Conservation (phyloP, 2,329 filamentous ascomycete genomes). For the Aspergillus tamarii region DNA sequence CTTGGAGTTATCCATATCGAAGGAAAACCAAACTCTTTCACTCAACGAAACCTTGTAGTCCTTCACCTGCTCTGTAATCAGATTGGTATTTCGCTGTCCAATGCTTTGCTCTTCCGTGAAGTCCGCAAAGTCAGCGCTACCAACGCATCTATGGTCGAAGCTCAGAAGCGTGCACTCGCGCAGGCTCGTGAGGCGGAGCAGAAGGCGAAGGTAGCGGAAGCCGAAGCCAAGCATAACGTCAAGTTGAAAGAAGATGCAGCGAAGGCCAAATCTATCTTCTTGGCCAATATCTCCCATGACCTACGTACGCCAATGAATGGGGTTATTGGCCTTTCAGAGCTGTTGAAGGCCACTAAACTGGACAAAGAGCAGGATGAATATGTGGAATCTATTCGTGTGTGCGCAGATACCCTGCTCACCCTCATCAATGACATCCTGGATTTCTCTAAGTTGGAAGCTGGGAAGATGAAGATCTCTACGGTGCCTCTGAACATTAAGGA, state of each 20-base stretch:
- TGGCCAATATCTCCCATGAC: slow-evolving; percentile 88
- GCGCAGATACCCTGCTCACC: slow-evolving; percentile 74
- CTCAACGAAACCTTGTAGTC: slow-evolving; percentile 58
- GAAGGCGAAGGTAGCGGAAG: slow-evolving; percentile 67
- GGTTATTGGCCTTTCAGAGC: slow-evolving; percentile 75
- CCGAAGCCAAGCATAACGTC: slow-evolving; percentile 66
- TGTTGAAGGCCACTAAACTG: slow-evolving; percentile 61
- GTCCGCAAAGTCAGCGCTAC: slow-evolving; percentile 65
- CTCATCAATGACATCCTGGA: slow-evolving; percentile 92
- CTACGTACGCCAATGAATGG: slow-evolving; percentile 94
- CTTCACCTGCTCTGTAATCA: slow-evolving; percentile 65
- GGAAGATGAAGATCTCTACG: slow-evolving; percentile 84
- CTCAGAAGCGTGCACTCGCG: slow-evolving; percentile 64
- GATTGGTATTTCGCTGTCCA: slow-evolving; percentile 66
- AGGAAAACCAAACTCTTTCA: slow-evolving; percentile 66
- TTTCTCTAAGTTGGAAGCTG: slow-evolving; percentile 84
- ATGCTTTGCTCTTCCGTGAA: slow-evolving; percentile 64
- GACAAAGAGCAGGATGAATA: slow-evolving; percentile 64
- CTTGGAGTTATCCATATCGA: slow-evolving; percentile 66
- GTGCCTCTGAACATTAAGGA: slow-evolving; percentile 77
- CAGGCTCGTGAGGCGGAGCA: slow-evolving; percentile 65
- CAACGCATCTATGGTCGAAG: slow-evolving; percentile 67
- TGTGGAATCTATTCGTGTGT: slow-evolving; percentile 67
- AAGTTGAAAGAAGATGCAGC: slow-evolving; percentile 69
- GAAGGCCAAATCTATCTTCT: slow-evolving; percentile 86